These are phyloP conservation scores for Pythium rhizo-oryzae DNA, from an alignment of 352 stramenopile species.

Conservation along the genomic window DNA sequence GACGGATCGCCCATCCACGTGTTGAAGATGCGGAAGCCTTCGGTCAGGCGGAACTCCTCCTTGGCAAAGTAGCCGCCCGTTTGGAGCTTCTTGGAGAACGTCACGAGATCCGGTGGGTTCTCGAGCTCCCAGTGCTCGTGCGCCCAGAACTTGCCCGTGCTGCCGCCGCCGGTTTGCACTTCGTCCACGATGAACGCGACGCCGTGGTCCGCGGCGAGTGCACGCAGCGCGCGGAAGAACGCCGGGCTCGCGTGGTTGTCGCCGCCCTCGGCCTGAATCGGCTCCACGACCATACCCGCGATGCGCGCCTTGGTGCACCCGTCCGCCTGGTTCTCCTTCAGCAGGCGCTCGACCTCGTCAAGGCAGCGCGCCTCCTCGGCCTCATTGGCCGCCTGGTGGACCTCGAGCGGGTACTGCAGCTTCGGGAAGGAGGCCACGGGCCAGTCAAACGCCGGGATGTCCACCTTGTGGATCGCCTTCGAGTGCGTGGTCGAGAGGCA, in stretches of 20 bases:
- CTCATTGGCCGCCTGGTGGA: slow-evolving; percentile 58
- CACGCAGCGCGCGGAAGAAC: slow-evolving; percentile 68
- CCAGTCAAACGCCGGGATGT: slow-evolving; percentile 86
- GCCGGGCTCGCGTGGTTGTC: slow-evolving; percentile 76
- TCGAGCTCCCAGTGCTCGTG: slow-evolving; percentile 81
- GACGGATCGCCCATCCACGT: slow-evolving; percentile 88
- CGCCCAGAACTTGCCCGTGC: slow-evolving; percentile 85
- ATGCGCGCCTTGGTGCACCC: slow-evolving; percentile 39
- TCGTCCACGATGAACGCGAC: slow-evolving; percentile 88
- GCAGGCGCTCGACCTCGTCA: slow-evolving; percentile 57
- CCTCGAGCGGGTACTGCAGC: slow-evolving; percentile 67
- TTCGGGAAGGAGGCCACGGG: slow-evolving; percentile 77
- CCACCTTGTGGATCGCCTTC: slow-evolving; percentile 87
- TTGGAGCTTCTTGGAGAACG: slow-evolving; percentile 88
- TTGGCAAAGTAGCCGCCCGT: slow-evolving; percentile 85
- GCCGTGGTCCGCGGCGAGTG: slow-evolving; percentile 54
- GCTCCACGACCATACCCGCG: slow-evolving; percentile 81
- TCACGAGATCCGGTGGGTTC: slow-evolving; percentile 81
- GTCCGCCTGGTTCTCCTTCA: slow-evolving; percentile 45
- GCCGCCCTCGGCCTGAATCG: slow-evolving; percentile 81
- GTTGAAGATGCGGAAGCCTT: slow-evolving; percentile 88
- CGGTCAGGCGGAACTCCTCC: slow-evolving; percentile 62
- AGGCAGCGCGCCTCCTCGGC: slow-evolving; percentile 73
- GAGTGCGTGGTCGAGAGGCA: slow-evolving; percentile 86
- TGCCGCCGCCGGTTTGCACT: slow-evolving; percentile 82